phyloP scores from a whole-genome alignment of 805 yeast genomes.

The Candida gorgasii region DNA sequence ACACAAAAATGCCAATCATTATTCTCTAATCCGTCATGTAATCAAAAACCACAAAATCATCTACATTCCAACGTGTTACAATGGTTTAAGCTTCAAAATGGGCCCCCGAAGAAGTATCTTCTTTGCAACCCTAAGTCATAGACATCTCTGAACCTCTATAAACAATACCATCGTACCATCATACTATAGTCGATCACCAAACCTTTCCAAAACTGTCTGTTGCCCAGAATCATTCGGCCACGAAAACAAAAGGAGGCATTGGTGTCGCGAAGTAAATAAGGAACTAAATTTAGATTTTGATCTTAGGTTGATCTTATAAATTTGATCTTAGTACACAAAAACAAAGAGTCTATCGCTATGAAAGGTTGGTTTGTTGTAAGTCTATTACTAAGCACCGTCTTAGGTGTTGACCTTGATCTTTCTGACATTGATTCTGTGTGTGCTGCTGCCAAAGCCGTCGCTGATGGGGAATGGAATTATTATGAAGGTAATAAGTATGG shows the following conservation, averaged over 20 bases:
- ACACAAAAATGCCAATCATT: too few relatives aligned
- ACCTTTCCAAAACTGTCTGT: too few relatives aligned
- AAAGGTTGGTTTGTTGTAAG: not conserved
- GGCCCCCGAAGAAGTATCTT: too few relatives aligned
- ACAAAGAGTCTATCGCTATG: conserved; percentile 1
- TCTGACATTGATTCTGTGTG: conserved; percentile 40
- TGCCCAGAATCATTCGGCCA: too few relatives aligned
- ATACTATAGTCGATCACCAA: too few relatives aligned
- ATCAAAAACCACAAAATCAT: too few relatives aligned
- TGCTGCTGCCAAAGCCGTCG: conserved; percentile 35
- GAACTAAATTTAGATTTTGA: conserved; percentile 3
- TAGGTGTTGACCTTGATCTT: conserved; percentile 41
- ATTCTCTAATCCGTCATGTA: too few relatives aligned
- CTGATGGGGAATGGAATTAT: conserved; percentile 45
- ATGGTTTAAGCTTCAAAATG: too few relatives aligned
- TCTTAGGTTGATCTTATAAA: not conserved
- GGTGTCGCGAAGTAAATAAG: conserved; percentile 4
- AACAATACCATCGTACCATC: too few relatives aligned
- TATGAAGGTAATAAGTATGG: conserved; percentile 44
- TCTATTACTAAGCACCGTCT: not conserved
- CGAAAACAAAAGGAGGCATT: conserved; percentile 7
- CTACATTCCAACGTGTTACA: too few relatives aligned
- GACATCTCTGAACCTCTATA: too few relatives aligned
- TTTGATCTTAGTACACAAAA: not conserved
- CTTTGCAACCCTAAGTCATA: too few relatives aligned